A percentile compares a stretch with the other conserved stretches of the same genome.
Evolutionary conservation across 2,329 filamentous ascomycete genomes (phyloP).

Genomic region (Coleophoma crateriformis): DNA sequence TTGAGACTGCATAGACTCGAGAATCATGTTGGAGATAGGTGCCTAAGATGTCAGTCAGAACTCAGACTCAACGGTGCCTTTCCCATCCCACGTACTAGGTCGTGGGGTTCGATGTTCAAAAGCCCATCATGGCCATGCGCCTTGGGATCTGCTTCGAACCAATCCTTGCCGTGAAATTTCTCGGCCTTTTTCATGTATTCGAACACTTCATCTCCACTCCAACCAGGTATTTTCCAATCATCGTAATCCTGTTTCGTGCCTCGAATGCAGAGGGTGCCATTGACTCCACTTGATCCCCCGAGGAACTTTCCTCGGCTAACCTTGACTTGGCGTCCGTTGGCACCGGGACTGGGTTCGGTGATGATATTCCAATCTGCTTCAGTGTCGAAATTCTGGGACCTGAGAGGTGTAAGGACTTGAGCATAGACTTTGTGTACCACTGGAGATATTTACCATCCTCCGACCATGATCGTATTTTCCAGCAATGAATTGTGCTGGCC

Average conservation of each 20-base stretch:
- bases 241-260: constrained; percentile 44
- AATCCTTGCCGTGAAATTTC: constrained; percentile 50
- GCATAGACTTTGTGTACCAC: neutral
- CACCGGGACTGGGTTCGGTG: constrained; percentile 31
- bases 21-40: constrained; percentile 49
- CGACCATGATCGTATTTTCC: constrained; percentile 45
- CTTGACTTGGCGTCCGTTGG: constrained; percentile 38
- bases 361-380: constrained; percentile 47
- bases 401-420: constrained; percentile 11
- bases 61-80: neutral
- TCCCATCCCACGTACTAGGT: constrained; percentile 32
- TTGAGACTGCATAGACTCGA: constrained; percentile 47
- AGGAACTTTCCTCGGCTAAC: constrained; percentile 43
- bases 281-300: constrained; percentile 42
- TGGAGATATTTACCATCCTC: constrained; percentile 30
- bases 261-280: constrained; percentile 43
- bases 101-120: constrained; percentile 50
- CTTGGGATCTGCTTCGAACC: constrained; percentile 43
- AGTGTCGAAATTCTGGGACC: constrained; percentile 39
- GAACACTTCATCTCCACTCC: constrained; percentile 53
- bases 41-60: constrained; percentile 6
- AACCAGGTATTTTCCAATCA: constrained; percentile 49
- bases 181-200: constrained; percentile 52
- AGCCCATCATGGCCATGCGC: constrained; percentile 46
- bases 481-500: constrained; percentile 37